Conservation (phyloP, 2,329 filamentous ascomycete species). For the Diaporthe velutina region DNA sequence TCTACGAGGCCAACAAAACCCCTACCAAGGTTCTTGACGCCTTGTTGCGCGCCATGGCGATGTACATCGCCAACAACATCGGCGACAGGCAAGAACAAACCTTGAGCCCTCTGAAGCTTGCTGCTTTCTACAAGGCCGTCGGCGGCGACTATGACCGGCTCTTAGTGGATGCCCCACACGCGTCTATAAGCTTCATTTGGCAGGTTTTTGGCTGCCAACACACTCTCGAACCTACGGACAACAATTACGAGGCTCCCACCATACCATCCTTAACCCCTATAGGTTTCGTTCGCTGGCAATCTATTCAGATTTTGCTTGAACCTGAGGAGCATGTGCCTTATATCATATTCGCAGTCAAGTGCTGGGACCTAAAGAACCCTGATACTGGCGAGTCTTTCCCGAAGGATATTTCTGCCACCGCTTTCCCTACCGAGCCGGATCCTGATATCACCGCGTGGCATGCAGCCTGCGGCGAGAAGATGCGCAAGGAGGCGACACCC, state of each 20-base stretch:
- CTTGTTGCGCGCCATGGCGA: slow-evolving; percentile 76
- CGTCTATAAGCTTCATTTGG: slow-evolving; percentile 91
- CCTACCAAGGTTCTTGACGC: slow-evolving; percentile 76
- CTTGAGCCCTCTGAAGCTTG: slow-evolving; percentile 77
- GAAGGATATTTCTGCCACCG: slow-evolving; percentile 66
- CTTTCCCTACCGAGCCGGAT: slow-evolving; percentile 81
- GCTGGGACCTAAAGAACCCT: slow-evolving; percentile 82
- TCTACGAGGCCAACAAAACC: slow-evolving; percentile 77
- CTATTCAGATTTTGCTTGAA: slow-evolving; percentile 87
- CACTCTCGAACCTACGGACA: slow-evolving; percentile 80
- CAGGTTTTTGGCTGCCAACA: slow-evolving; percentile 92
- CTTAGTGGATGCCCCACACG: slow-evolving; percentile 80
- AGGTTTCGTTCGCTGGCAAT: slow-evolving; percentile 95
- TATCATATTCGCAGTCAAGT: slow-evolving; percentile 81
- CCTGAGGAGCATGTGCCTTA: slow-evolving; percentile 91
- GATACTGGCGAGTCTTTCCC: slow-evolving; percentile 79
- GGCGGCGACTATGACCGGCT: slow-evolving; percentile 84
- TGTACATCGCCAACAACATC: slow-evolving; percentile 71
- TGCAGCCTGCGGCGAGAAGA: slow-evolving; percentile 77
- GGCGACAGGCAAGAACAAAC: slow-evolving; percentile 67
- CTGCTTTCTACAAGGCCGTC: slow-evolving; percentile 80
- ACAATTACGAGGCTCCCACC: slow-evolving; percentile 80
- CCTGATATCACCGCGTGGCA: slow-evolving; percentile 88
- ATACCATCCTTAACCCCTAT: slow-evolving; percentile 85
- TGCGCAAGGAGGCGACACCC: slow-evolving; percentile 73